Evolutionary conservation across 495 filamentous ascomycete species (phyloP).

Genomic region (Aspergillus nanangensis): DNA sequence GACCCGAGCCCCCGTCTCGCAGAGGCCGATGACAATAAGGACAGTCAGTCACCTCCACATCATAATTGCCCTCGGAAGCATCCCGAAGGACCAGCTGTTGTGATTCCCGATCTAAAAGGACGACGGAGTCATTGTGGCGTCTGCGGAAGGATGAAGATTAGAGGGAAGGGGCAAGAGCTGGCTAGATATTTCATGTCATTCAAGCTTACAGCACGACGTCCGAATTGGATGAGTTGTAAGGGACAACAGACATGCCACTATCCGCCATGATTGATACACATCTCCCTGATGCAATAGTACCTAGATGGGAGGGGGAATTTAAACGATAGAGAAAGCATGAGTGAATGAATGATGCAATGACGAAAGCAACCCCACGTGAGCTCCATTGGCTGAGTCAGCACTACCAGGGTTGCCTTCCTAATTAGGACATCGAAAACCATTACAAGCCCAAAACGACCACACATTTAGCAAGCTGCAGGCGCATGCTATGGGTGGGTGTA

Average conservation of each 20-base stretch:
- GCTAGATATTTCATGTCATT: not conserved
- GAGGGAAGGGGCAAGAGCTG: not conserved
- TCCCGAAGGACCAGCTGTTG: slow-evolving; percentile 78
- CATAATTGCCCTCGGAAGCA: slow-evolving; percentile 36
- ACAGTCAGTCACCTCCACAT: slow-evolving; percentile 60
- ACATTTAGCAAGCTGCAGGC: no score
- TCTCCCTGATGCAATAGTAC: slow-evolving; percentile 8
- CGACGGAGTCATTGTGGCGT: slow-evolving; percentile 86
- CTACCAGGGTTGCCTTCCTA: no score
- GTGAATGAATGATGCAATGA: slow-evolving; percentile 1
- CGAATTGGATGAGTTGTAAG: slow-evolving; percentile 40
- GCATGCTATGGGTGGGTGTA: no score
- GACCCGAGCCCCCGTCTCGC: slow-evolving; percentile 41
- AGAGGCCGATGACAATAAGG: slow-evolving; percentile 85
- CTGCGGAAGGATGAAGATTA: slow-evolving; percentile 38
- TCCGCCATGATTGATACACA: slow-evolving; percentile 28
- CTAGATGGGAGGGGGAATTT: slow-evolving; percentile 1
- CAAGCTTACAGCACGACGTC: slow-evolving; percentile 49
- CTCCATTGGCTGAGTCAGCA: slow-evolving; percentile 16
- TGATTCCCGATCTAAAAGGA: slow-evolving; percentile 82
- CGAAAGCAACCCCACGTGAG: slow-evolving; percentile 22
- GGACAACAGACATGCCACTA: slow-evolving; percentile 45
- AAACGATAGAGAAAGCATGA: slow-evolving; percentile 1
- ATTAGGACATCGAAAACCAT: no score
- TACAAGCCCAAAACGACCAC: no score